phyloP scores from a whole-genome alignment of 179 eudicot genomes.

The Monotropa hypopitys region DNA sequence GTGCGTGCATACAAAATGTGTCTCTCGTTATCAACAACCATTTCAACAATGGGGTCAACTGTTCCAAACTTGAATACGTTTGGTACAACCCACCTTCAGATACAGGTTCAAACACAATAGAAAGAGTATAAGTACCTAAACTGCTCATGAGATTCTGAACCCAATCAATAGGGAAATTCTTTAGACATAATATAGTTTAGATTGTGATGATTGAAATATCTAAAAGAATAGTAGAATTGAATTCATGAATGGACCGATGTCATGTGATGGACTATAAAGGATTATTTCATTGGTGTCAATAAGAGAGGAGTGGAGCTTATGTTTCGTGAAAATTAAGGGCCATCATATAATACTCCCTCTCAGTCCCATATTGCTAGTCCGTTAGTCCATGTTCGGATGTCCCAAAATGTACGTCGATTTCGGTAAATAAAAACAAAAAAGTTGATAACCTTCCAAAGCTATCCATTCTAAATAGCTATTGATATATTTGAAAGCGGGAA shows the following conservation, averaged over 20 bases:
- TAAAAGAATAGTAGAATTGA: neutral
- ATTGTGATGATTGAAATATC: neutral
- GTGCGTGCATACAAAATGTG: conserved; percentile 87
- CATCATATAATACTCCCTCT: neutral
- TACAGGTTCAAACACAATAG: neutral
- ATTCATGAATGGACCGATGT: neutral
- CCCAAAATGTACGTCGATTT: neutral
- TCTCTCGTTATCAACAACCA: conserved; percentile 92
- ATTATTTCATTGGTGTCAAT: neutral
- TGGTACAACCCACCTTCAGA: conserved; percentile 76
- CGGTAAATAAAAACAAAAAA: neutral
- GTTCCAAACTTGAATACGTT: conserved; percentile 96
- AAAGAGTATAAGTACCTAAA: neutral
- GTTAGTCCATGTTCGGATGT: neutral
- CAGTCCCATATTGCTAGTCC: neutral
- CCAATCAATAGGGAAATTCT: neutral
- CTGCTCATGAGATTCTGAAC: neutral
- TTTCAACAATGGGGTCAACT: conserved; percentile 85
- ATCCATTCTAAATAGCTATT: neutral
- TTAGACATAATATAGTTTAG: neutral
- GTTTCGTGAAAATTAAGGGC: neutral
- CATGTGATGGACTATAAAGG: neutral
- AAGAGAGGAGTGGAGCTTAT: neutral
- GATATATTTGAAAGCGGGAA: neutral
- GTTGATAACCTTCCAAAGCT: neutral